Percentiles rank a stretch among this genome's conserved stretches.
These are phyloP conservation scores for Pyricularia sp. DNA, from an alignment of 2,329 filamentous ascomycete genomes.

Conservation along the genomic window DNA sequence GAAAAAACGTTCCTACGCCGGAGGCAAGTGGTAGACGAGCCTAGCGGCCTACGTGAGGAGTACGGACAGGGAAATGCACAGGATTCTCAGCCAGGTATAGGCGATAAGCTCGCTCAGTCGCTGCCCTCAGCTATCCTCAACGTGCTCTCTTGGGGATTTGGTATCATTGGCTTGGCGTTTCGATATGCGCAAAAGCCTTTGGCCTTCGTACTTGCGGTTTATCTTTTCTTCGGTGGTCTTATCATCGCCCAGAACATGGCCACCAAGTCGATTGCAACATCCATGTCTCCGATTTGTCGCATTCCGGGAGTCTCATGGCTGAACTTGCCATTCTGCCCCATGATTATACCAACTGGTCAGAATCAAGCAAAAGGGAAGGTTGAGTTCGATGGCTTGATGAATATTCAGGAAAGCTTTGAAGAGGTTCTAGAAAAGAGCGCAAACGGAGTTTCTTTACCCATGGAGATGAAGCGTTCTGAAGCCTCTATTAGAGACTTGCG, in stretches of 20 bases:
- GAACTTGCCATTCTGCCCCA: slow-evolving; percentile 54
- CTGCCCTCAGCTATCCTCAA: slow-evolving; percentile 29
- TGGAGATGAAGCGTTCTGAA: slow-evolving; percentile 73
- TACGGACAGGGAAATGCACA: not conserved
- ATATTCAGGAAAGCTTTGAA: slow-evolving; percentile 67
- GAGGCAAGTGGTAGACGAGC: slow-evolving; percentile 18
- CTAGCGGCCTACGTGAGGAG: not conserved
- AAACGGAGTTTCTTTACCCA: slow-evolving; percentile 56
- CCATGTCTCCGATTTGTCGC: slow-evolving; percentile 60
- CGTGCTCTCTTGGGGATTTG: slow-evolving; percentile 38
- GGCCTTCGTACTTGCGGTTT: slow-evolving; percentile 50
- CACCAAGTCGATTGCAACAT: slow-evolving; percentile 48
- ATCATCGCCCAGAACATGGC: slow-evolving; percentile 54
- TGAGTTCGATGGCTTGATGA: slow-evolving; percentile 69
- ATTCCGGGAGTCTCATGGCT: slow-evolving; percentile 56
- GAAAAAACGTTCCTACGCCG: slow-evolving; percentile 16
- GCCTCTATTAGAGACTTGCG: slow-evolving; percentile 65
- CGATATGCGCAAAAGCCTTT: slow-evolving; percentile 55
- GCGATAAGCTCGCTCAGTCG: slow-evolving; percentile 23
- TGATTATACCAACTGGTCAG: slow-evolving; percentile 10
- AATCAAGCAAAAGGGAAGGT: slow-evolving; percentile 20
- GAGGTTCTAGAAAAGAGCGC: slow-evolving; percentile 61
- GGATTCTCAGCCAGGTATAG: slow-evolving; percentile 10
- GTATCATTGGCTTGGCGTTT: slow-evolving; percentile 49
- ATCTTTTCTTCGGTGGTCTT: slow-evolving; percentile 48